phyloP scores from a whole-genome alignment of 2,329 filamentous ascomycete genomes.

The Colletotrichum spaethianum region DNA sequence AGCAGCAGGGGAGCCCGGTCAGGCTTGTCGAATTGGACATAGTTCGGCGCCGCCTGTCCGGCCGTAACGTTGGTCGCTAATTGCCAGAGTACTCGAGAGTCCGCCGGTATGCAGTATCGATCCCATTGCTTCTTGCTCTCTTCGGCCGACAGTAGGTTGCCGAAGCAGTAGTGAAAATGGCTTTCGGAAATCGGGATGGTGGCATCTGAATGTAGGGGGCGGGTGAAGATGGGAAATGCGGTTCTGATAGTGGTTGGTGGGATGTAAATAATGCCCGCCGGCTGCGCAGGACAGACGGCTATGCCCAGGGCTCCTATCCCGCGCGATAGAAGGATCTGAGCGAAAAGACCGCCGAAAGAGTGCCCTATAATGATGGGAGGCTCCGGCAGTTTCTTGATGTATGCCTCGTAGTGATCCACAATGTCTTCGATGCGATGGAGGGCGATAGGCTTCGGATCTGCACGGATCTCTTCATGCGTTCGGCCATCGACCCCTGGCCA shows the following conservation, averaged over 20 bases:
- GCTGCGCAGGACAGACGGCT: slow-evolving; percentile 42
- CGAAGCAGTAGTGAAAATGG: slow-evolving; percentile 45
- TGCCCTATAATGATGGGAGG: slow-evolving; percentile 45
- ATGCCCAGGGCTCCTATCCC: slow-evolving; percentile 42
- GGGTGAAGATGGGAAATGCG: slow-evolving; percentile 38
- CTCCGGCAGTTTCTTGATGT: slow-evolving; percentile 41
- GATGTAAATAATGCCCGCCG: slow-evolving; percentile 43
- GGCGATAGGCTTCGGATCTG: slow-evolving; percentile 38
- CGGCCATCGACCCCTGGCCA: slow-evolving; percentile 46
- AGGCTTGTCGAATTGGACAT: slow-evolving; percentile 37
- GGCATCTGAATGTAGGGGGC: slow-evolving; percentile 41
- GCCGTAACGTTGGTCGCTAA: slow-evolving; percentile 34
- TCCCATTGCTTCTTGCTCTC: slow-evolving; percentile 42
- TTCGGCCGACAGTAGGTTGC: slow-evolving; percentile 40
- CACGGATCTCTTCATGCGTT: slow-evolving; percentile 42
- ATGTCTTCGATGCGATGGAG: slow-evolving; percentile 43
- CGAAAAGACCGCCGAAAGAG: slow-evolving; percentile 45
- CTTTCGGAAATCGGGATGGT: slow-evolving; percentile 41
- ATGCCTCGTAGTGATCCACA: slow-evolving; percentile 42
- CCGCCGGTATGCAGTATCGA: slow-evolving; percentile 43
- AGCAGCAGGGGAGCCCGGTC: slow-evolving; percentile 40
- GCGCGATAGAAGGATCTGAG: slow-evolving; percentile 42
- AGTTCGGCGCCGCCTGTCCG: slow-evolving; percentile 28
- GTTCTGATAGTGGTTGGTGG: slow-evolving; percentile 42
- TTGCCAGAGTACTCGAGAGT: slow-evolving; percentile 44